phyloP scores from a whole-genome alignment of 192 early-diverging fungal species.

The Coemansia sp. region DNA sequence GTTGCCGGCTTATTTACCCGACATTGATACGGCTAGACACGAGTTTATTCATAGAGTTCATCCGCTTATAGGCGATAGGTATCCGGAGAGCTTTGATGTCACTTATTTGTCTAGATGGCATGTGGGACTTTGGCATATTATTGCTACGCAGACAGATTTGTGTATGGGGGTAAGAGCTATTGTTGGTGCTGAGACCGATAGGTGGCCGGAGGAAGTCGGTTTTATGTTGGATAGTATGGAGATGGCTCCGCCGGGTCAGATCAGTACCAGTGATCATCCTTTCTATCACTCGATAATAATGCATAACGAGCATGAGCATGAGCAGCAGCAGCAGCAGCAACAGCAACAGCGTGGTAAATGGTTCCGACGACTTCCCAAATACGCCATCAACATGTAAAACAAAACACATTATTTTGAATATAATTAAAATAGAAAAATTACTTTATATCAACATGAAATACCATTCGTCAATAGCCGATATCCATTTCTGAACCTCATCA shows the following conservation, averaged over 20 bases:
- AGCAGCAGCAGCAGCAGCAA: neutral
- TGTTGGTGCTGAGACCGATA: slow-evolving; percentile 41
- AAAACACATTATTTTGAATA: neutral
- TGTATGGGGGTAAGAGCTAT: slow-evolving; percentile 29
- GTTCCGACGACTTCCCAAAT: slow-evolving; percentile 46
- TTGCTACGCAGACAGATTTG: slow-evolving; percentile 37
- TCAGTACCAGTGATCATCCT: neutral
- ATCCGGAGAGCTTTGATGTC: slow-evolving; percentile 33
- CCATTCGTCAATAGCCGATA: slow-evolving; percentile 55
- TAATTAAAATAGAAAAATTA: neutral
- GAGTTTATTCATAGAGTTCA: slow-evolving; percentile 25
- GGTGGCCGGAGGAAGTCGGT: slow-evolving; percentile 44
- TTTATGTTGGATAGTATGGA: slow-evolving; percentile 43
- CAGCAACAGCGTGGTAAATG: slow-evolving; percentile 17
- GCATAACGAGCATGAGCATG: neutral
- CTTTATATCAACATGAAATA: slow-evolving; percentile 22
- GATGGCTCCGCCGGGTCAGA: slow-evolving; percentile 15
- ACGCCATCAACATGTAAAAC: slow-evolving; percentile 5
- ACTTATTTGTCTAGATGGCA: slow-evolving; percentile 43
- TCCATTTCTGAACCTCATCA: slow-evolving; percentile 41
- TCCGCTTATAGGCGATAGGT: slow-evolving; percentile 24
- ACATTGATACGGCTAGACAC: slow-evolving; percentile 33
- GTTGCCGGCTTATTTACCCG: slow-evolving; percentile 42
- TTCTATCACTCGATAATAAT: neutral
- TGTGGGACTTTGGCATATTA: slow-evolving; percentile 43